Percentiles rank a stretch among this genome's conserved stretches.
These are phyloP conservation scores for Umbelopsis isabellina DNA, from an alignment of 192 early-diverging fungal species.

Conservation along the genomic window DNA sequence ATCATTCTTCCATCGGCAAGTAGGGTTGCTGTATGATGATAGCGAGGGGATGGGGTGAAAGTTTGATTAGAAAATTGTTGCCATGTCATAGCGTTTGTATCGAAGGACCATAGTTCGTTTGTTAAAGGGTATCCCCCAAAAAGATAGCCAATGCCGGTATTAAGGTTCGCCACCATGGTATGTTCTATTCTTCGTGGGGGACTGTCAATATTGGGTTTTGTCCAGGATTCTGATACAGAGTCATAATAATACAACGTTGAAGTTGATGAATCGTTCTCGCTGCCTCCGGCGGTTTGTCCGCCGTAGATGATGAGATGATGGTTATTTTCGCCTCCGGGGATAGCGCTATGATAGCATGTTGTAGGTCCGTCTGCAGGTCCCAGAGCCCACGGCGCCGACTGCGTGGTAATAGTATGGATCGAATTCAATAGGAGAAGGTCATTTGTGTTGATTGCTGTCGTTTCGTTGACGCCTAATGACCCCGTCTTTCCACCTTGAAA, in stretches of 20 bases:
- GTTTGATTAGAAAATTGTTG: neutral
- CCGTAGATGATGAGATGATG: constrained; percentile 27
- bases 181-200: constrained; percentile 24
- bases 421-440: constrained; percentile 12
- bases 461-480: constrained; percentile 12
- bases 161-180: constrained; percentile 16
- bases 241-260: constrained; percentile 7
- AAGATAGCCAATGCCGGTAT: constrained; percentile 23
- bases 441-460: constrained; percentile 17
- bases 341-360: constrained; percentile 24
- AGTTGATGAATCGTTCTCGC: neutral
- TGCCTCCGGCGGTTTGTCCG: constrained; percentile 21
- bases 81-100: constrained; percentile 27
- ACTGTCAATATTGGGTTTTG: neutral
- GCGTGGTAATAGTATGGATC: neutral
- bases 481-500: constrained; percentile 27
- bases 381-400: constrained; percentile 11
- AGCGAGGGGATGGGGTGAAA: constrained; percentile 24
- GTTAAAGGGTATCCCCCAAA: constrained; percentile 32
- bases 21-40: constrained; percentile 29
- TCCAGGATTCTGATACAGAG: neutral
- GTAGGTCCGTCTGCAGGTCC: constrained; percentile 22
- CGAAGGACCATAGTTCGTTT: constrained; percentile 26
- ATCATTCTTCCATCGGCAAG: constrained; percentile 32
- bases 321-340: constrained; percentile 26